phyloP scores from a whole-genome alignment of 306 rosid species.

The cucumber (Cucumis sativus) region Cucumber_9930_V3 NC_026655.2:1119501-1120000 shows the following conservation, averaged over 20 bases:
- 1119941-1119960: neutral
- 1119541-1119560: no score
- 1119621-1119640: constrained; percentile 83
- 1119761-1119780: constrained; percentile 91
- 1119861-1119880: constrained; percentile 69
- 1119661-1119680: constrained; percentile 59
- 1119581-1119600: constrained; percentile 86
- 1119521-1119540: neutral
- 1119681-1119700: constrained; percentile 1
- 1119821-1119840: constrained; percentile 87
- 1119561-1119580: neutral
- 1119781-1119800: constrained; percentile 96
- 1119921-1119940: constrained; percentile 6
- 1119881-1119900: constrained; percentile 92
- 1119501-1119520: neutral
- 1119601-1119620: constrained; percentile 89
- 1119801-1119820: constrained; percentile 74
- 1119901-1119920: constrained; percentile 85
- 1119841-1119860: constrained; percentile 90
- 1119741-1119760: constrained; percentile 30
- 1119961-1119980: neutral
- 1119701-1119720: neutral
- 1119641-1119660: constrained; percentile 88
- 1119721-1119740: neutral
- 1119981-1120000: neutral